Evolutionary conservation across 2,329 filamentous ascomycete species (phyloP).

Genomic region (Microcyclospora tardicrescens): DNA sequence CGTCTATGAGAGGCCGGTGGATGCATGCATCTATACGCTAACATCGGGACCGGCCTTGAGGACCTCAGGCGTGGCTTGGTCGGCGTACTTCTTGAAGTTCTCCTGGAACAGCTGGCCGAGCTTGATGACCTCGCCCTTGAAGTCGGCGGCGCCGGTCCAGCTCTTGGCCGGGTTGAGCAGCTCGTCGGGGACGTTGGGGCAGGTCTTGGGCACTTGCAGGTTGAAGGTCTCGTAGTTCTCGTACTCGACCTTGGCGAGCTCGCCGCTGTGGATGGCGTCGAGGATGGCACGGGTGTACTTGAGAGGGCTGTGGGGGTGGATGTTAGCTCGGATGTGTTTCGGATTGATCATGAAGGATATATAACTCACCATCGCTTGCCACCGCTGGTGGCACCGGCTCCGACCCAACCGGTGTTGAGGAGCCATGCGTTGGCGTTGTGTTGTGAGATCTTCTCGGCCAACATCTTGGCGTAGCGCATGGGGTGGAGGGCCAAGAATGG

Average conservation of each 20-base stretch:
- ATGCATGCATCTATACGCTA: background rate
- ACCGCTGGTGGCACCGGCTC: constrained; percentile 61
- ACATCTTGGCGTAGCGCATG: constrained; percentile 98
- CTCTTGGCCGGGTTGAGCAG: constrained; percentile 88
- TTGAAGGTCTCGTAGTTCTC: constrained; percentile 96
- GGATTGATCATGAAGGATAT: constrained; percentile 53
- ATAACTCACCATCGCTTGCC: constrained; percentile 71
- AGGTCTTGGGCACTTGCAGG: constrained; percentile 84
- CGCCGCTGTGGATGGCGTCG: constrained; percentile 92
- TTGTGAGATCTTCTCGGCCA: constrained; percentile 91
- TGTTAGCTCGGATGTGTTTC: too few relatives aligned
- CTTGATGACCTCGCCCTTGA: constrained; percentile 80
- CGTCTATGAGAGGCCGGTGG: background rate
- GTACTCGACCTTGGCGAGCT: constrained; percentile 84
- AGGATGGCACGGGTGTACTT: constrained; percentile 98
- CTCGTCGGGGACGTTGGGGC: constrained; percentile 78
- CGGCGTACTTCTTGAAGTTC: constrained; percentile 93
- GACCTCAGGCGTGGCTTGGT: constrained; percentile 49
- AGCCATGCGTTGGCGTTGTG: constrained; percentile 97
- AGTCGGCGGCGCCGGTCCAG: constrained; percentile 76
- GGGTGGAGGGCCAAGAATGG: constrained; percentile 97
- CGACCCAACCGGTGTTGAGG: constrained; percentile 96
- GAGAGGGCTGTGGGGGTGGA: constrained; percentile 53
- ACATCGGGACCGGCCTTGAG: constrained; percentile 31
- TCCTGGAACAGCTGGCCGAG: constrained; percentile 80